Percentiles rank a stretch among this genome's conserved stretches.
Conservation (phyloP, 2,329 filamentous ascomycete species). For the Aspergillaceae sp. region DNA sequence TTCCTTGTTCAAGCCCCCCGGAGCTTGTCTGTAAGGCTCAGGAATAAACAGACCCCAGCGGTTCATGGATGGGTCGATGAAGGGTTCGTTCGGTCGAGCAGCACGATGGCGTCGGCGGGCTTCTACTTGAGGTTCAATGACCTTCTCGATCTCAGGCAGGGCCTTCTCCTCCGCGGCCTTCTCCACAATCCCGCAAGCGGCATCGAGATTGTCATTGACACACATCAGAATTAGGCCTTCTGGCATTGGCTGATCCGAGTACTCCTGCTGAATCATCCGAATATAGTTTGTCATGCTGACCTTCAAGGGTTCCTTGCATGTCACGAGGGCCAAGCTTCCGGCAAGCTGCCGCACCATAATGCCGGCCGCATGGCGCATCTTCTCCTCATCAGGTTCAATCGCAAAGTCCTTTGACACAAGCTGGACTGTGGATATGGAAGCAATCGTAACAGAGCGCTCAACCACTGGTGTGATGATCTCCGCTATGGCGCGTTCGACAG, state of each 20-base stretch:
- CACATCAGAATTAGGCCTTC: constrained; percentile 98
- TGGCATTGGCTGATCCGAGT: constrained; percentile 64
- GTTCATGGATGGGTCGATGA: constrained; percentile 71
- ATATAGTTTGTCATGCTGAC: constrained; percentile 98
- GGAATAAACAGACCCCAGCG: constrained; percentile 92
- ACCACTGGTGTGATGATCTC: constrained; percentile 98
- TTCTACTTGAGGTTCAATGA: constrained; percentile 74
- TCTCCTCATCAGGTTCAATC: constrained; percentile 82
- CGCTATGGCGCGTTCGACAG: constrained; percentile 80
- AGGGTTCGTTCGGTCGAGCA: constrained; percentile 71
- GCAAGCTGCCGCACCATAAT: constrained; percentile 94
- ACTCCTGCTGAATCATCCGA: constrained; percentile 64
- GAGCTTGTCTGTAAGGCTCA: constrained; percentile 80
- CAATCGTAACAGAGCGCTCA: constrained; percentile 94
- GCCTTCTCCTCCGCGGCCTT: constrained; percentile 91
- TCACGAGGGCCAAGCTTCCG: constrained; percentile 90
- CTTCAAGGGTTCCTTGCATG: constrained; percentile 90
- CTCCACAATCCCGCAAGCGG: constrained; percentile 88
- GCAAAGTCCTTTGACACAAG: constrained; percentile 95
- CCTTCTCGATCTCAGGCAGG: constrained; percentile 86
- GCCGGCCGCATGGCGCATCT: constrained; percentile 74
- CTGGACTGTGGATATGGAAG: constrained; percentile 90
- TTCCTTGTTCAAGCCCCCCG: constrained; percentile 75
- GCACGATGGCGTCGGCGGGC: constrained; percentile 66
- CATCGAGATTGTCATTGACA: constrained; percentile 93